Base-by-base conservation (phyloP, 352 stramenopile genomes). In the Phytophthora vignae region DNA sequence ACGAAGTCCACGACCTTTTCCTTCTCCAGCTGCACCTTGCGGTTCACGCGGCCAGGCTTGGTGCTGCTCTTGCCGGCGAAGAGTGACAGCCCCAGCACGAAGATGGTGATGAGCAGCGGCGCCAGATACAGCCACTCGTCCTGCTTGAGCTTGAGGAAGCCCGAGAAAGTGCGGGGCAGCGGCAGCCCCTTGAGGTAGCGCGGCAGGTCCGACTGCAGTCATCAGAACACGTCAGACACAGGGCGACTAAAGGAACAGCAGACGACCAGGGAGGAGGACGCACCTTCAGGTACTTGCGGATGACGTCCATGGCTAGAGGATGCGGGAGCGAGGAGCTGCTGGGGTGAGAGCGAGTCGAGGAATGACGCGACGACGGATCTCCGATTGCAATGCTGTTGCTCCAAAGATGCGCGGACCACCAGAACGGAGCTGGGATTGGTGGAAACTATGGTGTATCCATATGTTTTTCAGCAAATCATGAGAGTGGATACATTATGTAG, bases 61-160 rank as follows among this genome's bases (percentile, higher is more conserved):
- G 73, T 36, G 60, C 73, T 83, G 53, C 57, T 70, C 68, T 91
- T 93, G 25, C 84, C 82, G 22, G 79, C 66, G 60, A 94, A 92
- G 22, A 96, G 74, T 65, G 85, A 87, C 61, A 91, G 79, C 11
- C 92, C 82, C 64, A 96, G 69, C 62, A 92, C 76, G 27, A 78
- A 78, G 59, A 96, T 88, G 9, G 87, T 92, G 55, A 96, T 78
- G 46, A 96, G 76, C 49, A 96, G 72, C n/a, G 89, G 89, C 62
- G 86, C 86, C 58, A 96, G 77, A 75, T 93, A 94, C 73, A 94
- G 60, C 89, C 85, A 96, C 57, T 96, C 89, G 12, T 90, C 84
- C 56, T 93, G 84, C 77, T 91, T 96, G 60, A 95, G 86, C 83
- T 94, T 96, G 31, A 90, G 69, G 61, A 96, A 92, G 59, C 89